Base-by-base conservation (phyloP, 805 yeast genomes). In the Kodamaea laetipori region DNA sequence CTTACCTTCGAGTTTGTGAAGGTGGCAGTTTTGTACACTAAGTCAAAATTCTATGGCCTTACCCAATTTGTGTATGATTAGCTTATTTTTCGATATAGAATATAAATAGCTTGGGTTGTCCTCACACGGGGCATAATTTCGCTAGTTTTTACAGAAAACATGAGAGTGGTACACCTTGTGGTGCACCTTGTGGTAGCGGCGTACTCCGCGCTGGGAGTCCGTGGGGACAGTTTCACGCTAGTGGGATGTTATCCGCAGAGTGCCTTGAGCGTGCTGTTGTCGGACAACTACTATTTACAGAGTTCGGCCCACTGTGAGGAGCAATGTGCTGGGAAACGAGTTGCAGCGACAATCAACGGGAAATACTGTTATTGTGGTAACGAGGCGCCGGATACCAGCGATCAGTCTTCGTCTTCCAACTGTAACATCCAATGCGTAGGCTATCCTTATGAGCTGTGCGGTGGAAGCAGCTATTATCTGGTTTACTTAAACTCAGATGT, bases 321-420 rank as follows among this genome's bases (percentile, higher is more conserved):
- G 6, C 66, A 69, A 48, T 84, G 96, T 63, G 43, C 57, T 41
- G 74, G 75, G 6, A 67, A 63, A 17, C 54, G 51, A 26, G 63
- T 69, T 21, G 64, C 63, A 8, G 75, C 70, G 3, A 53, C 68
- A 15, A 58, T 73, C 9, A 61, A 71, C 39, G 87, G 89, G 6
- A 54, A 69, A 18, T 60, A 62, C 13, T 86, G 95, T 61, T 84
- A 76, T 55, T 86, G 95, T 61, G 92, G 92, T 19, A 65, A 74
- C 53, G 48, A 66, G 1, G 56, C 70, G 3, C 71, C 80, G 3
- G 43, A 61, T 6, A 23, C 48, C 16, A 35, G 47, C 13, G 37
- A 48, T 24, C 12, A 48, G 31, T 53, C 47, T 13, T 45, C 41
- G 23, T 25, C 18, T 12, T 33, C 39, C 34, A 54, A 55, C 24